Evolutionary conservation across 768 basidiomycete genomes (phyloP), one percentile per base, ranked within the genome.

Genomic region (Lentinula lateritia): DNA sequence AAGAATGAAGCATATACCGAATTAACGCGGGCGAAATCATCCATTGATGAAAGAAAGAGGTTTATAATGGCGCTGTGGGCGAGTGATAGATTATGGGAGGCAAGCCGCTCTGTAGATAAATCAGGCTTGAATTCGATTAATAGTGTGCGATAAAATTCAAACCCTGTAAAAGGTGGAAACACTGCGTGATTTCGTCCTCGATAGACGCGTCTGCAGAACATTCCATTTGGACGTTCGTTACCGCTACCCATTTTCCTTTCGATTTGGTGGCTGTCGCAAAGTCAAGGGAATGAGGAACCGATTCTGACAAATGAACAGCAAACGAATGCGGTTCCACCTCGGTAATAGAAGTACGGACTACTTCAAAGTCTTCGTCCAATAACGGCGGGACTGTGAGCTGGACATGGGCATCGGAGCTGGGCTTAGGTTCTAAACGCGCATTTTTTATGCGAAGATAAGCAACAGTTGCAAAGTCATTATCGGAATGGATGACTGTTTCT

Each of bases 401-500:
- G 12, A 6, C 3, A 32, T 20, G 6, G 46, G 43, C 60, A 48
- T 45, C 36, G 15, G 20, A 18, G 7, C 35, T 16, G 5, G 61
- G 6, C 70, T 95, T 98, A 5, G 75, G 67, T 62, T 81, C 80
- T 35, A 98, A 75, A 3, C 73, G 69, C 0, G 92, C 93, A 6
- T 75, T 70, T 68, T 89, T 89, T 61, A 98, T 82, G 60, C 91
- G 85, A 16, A 98, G 75, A 74, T 90, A 98, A 13, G 97, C 96
- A 39, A 98, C 95, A 1, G 92, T 90, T 0, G 92, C 92, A 68
- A 95, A 89, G 68, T 87, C 89, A 62, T 80, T 90, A 73, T 90
- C 88, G 6, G 89, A 87, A 66, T 90, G 89, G 46, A 91, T 83
- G 43, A 95, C 85, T 0, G 83, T 83, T 66, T 93, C 87, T 0